These are phyloP conservation scores for Cryphonectria japonica DNA, from an alignment of 2,329 filamentous ascomycete genomes.

Conservation along the genomic window DNA sequence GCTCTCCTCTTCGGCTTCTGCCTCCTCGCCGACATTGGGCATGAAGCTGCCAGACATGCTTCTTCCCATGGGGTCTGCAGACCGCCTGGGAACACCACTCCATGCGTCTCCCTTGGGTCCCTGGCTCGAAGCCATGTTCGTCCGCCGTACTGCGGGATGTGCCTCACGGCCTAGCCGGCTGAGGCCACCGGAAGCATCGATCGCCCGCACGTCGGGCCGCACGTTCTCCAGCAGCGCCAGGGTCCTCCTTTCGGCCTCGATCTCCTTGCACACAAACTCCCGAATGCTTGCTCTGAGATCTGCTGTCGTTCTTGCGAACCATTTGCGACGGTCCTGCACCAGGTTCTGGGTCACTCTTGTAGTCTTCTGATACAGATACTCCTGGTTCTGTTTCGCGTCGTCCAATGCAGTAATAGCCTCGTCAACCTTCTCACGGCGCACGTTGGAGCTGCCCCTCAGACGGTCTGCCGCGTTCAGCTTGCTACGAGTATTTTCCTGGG, in stretches of 20 bases:
- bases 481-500: constrained; percentile 81
- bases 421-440: constrained; percentile 93
- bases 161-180: constrained; percentile 87
- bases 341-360: constrained; percentile 88
- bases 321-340: constrained; percentile 83
- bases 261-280: constrained; percentile 92
- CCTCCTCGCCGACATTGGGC: constrained; percentile 66
- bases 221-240: constrained; percentile 93
- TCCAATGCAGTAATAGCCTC: constrained; percentile 92
- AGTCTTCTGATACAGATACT: constrained; percentile 82
- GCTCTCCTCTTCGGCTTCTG: constrained; percentile 51
- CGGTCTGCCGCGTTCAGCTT: constrained; percentile 87
- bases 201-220: constrained; percentile 87
- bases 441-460: constrained; percentile 82
- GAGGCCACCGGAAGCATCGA: constrained; percentile 88
- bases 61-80: constrained; percentile 72
- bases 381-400: constrained; percentile 81
- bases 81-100: constrained; percentile 87
- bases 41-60: constrained; percentile 76
- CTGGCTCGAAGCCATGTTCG: constrained; percentile 83
- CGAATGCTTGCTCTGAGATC: constrained; percentile 83
- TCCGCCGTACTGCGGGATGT: constrained; percentile 74
- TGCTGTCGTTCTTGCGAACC: constrained; percentile 85
- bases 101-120: constrained; percentile 98
- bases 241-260: constrained; percentile 91